Percentiles rank a stretch among this genome's conserved stretches.
Evolutionary conservation across 345 rosid species (phyloP).

Genomic region (Gossypium turneri): DNA sequence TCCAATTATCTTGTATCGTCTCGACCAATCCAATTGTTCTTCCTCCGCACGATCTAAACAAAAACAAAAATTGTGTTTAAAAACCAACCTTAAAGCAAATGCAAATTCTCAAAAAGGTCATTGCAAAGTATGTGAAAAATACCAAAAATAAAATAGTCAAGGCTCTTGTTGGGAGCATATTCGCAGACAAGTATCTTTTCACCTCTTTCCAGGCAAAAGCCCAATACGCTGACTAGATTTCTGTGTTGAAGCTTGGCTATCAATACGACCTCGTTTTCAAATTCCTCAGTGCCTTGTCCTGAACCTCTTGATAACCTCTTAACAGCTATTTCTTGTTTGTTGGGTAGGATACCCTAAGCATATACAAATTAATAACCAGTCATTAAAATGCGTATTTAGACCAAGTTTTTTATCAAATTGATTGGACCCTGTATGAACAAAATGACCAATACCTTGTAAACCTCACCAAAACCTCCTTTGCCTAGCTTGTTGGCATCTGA

Average conservation of each 20-base stretch:
- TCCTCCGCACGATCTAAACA: constrained; percentile 32
- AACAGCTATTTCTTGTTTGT: not conserved
- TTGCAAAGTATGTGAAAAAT: not conserved
- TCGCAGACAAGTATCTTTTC: not conserved
- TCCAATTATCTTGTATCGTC: not conserved
- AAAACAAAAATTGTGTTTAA: not conserved
- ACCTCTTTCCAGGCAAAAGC: constrained; percentile 30
- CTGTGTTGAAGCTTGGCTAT: constrained; percentile 26
- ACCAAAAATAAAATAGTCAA: not conserved
- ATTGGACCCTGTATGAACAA: no score
- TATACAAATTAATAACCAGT: not conserved
- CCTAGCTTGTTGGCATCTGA: not conserved
- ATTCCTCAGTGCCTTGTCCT: constrained; percentile 1
- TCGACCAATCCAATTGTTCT: not conserved
- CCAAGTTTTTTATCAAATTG: no score
- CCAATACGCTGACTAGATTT: constrained; percentile 36
- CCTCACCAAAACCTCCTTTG: not conserved
- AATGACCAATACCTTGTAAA: not conserved
- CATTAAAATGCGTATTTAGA: not conserved
- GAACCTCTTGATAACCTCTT: not conserved
- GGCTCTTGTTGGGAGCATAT: not conserved
- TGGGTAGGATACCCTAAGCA: not conserved
- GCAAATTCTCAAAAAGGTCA: not conserved
- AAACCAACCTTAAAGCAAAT: not conserved
- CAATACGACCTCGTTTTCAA: constrained; percentile 11